Base-by-base conservation (phyloP, 2,329 filamentous ascomycete genomes). In the Phyllosticta citribraziliensis region DNA sequence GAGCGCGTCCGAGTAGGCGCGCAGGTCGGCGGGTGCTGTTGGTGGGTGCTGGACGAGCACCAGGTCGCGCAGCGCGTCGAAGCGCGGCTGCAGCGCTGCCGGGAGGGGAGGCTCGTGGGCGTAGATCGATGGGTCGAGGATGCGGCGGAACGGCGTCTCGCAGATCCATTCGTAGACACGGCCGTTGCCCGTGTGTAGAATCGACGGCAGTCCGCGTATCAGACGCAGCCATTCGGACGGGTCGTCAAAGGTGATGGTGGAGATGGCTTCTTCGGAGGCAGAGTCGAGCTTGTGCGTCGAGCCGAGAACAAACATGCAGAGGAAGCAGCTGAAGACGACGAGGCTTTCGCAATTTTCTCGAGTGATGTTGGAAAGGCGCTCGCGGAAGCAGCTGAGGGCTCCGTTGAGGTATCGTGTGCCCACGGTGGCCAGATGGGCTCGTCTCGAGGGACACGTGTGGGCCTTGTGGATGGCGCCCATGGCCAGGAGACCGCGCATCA, bases 381-480 rank as follows among this genome's bases (percentile, higher is more conserved):
- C 59, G 1, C 59, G 59, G 50, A 61, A 61, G 55, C 25, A 54
- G 47, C 54, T 19, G 47, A 61, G 59, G 2, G 59, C 59, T 30
- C 40, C 52, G 27, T 52, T 56, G 20, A 30, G 30, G 27, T 61
- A 61, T 1, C 14, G 59, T 20, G 55, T 47, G 2, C 40, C 40
- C 40, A 47, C 40, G 1, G 14, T 47, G 40, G 40, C 40, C 40
- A 47, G 40, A 47, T 47, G 40, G 40, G 40, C 40, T 47, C 40
- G 14, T 47, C 40, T 47, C 12, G 52, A 53, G 25, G 52, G 25
- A 20, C 54, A 61, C 12, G 40, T 52, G 55, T 73, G 72, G 20
- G 73, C 74, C 14, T 78, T 64, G 59, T 80, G 78, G 20, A 79
- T 67, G 8, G 77, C 76, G 5, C 76, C 71, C 10, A 79, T 65